phyloP scores from a whole-genome alignment of 192 early-diverging fungal genomes.

The Podila horticola region DNA sequence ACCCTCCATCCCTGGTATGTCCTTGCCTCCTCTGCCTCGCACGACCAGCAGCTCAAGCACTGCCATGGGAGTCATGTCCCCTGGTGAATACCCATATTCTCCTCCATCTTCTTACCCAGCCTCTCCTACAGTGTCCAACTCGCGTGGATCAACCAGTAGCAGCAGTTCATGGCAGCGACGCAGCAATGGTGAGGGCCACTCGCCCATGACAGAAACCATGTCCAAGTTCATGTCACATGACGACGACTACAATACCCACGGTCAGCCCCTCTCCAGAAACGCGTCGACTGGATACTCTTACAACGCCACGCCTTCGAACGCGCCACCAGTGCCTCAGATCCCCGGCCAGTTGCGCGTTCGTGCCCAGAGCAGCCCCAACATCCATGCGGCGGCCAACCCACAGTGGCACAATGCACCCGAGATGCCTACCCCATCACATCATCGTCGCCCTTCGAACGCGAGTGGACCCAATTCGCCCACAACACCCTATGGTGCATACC shows the following conservation, averaged over 20 bases:
- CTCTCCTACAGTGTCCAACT: conserved; percentile 62
- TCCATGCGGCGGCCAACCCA: conserved; percentile 54
- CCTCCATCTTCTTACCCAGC: conserved; percentile 67
- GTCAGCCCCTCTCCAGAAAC: conserved; percentile 47
- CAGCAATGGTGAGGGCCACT: conserved; percentile 57
- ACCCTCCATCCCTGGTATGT: conserved; percentile 42
- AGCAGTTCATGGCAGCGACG: conserved; percentile 54
- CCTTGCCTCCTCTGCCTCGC: conserved; percentile 50
- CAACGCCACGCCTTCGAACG: conserved; percentile 14
- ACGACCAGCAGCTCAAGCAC: conserved; percentile 39
- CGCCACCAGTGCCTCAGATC: conserved; percentile 48
- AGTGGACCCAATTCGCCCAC: conserved; percentile 47
- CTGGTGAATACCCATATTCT: conserved; percentile 57
- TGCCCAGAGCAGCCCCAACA: conserved; percentile 69
- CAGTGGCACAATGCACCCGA: conserved; percentile 51
- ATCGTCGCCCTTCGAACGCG: conserved; percentile 41
- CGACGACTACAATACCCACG: conserved; percentile 43
- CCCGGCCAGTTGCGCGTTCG: conserved; percentile 58
- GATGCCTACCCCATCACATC: conserved; percentile 33
- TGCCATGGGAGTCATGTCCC: conserved; percentile 45
- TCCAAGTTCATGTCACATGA: conserved; percentile 62
- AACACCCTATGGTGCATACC: conserved; percentile 24
- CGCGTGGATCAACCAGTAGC: conserved; percentile 52
- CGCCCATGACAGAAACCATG: conserved; percentile 63
- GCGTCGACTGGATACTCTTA: conserved; percentile 52